Percentiles rank a stretch among this genome's conserved stretches.
Evolutionary conservation across 179 eudicot genomes (phyloP).

Genomic region (Beta lomatogona): DNA sequence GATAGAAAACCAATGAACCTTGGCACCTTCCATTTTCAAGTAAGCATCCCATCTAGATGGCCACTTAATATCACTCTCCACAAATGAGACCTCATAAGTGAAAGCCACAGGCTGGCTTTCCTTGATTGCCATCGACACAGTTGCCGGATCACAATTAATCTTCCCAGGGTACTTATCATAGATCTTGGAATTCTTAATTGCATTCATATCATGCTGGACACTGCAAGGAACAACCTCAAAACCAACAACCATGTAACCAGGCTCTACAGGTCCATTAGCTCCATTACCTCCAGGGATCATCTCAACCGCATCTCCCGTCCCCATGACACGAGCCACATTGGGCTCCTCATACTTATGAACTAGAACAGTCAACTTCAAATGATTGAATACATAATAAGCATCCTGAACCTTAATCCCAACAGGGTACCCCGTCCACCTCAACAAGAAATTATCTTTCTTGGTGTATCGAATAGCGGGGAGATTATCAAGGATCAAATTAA

Average conservation of each 20-base stretch:
- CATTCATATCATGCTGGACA: conserved; percentile 39
- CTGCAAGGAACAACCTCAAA: conserved; percentile 42
- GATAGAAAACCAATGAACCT: conserved; percentile 48
- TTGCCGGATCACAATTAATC: conserved; percentile 43
- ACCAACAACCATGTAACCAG: conserved; percentile 42
- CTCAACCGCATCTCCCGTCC: conserved; percentile 41
- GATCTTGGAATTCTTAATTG: conserved; percentile 29
- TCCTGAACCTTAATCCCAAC: conserved; percentile 44
- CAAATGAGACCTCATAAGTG: conserved; percentile 42
- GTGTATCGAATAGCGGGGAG: conserved; percentile 45
- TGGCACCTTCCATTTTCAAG: conserved; percentile 48
- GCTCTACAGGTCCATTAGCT: conserved; percentile 21
- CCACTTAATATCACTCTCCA: conserved; percentile 46
- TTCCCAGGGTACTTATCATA: conserved; percentile 37
- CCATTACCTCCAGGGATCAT: conserved; percentile 34
- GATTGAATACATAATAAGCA: conserved; percentile 40
- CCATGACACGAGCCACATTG: conserved; percentile 38
- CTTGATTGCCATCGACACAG: conserved; percentile 40
- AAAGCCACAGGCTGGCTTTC: conserved; percentile 38
- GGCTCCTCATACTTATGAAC: conserved; percentile 42
- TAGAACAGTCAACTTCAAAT: conserved; percentile 41
- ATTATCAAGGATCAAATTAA: conserved; percentile 45
- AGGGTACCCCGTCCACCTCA: conserved; percentile 47
- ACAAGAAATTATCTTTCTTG: conserved; percentile 34
- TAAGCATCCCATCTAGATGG: conserved; percentile 51